phyloP scores from a whole-genome alignment of 2,329 filamentous ascomycete genomes.

The Microcyclosporella mali region DNA sequence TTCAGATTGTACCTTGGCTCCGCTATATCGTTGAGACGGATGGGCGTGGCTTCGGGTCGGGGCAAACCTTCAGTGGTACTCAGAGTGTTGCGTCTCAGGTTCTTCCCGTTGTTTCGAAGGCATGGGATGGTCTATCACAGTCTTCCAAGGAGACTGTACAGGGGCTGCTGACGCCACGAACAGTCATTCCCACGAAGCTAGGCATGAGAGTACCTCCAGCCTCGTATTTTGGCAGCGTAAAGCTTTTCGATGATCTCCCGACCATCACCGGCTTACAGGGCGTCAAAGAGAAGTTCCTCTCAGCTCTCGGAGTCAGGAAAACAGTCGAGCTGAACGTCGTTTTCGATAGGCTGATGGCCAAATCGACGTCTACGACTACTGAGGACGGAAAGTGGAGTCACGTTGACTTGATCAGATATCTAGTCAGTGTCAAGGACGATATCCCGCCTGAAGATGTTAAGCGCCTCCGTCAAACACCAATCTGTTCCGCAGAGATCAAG shows the following conservation, averaged over 20 bases:
- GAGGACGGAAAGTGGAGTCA: constrained; percentile 72
- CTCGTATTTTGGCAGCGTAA: constrained; percentile 89
- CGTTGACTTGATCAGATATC: constrained; percentile 88
- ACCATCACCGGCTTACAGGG: constrained; percentile 68
- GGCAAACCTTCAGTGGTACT: constrained; percentile 65
- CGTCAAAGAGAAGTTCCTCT: constrained; percentile 85
- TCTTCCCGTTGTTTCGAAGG: constrained; percentile 74
- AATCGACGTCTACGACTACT: constrained; percentile 44
- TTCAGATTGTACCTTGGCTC: constrained; percentile 82
- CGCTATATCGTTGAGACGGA: constrained; percentile 68
- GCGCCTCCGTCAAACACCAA: constrained; percentile 68
- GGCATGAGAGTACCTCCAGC: constrained; percentile 83
- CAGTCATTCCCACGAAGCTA: constrained; percentile 81
- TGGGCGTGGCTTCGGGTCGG: constrained; percentile 52
- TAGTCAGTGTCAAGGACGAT: constrained; percentile 81
- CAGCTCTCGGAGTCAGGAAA: constrained; percentile 81
- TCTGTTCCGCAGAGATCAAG: constrained; percentile 69
- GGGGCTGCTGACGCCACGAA: constrained; percentile 57
- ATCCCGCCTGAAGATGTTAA: constrained; percentile 78
- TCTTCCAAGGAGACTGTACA: constrained; percentile 60
- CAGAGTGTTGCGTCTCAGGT: constrained; percentile 70
- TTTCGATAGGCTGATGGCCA: constrained; percentile 73
- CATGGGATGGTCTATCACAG: constrained; percentile 74
- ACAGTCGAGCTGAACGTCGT: constrained; percentile 92
- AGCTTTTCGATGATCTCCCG: constrained; percentile 88